Base-by-base conservation (phyloP, 2,329 filamentous ascomycete species). In the Exophiala spinifera region DNA sequence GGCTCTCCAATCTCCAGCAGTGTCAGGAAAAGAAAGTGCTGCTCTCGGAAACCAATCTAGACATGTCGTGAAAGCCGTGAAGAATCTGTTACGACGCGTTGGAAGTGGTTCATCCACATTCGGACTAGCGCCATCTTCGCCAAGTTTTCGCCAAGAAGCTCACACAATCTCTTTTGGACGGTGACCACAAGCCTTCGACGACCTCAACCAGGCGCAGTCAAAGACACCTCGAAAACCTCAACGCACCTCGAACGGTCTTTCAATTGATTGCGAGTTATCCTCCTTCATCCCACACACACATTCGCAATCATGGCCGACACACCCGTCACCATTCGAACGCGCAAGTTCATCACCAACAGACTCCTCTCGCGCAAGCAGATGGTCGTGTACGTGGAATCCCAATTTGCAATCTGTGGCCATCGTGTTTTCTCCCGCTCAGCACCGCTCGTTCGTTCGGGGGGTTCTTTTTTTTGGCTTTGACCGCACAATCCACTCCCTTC, bases 321-420 rank as follows among this genome's bases (percentile, higher is more conserved):
- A 69, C 72, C 86, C 74, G 86, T 91, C 75, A 91, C 87, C 72
- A 80, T 91, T 81, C 86, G 94, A 83, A 99, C 94, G 80, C 92
- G 94, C 89, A 97, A 97, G 85, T 99, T 99, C 89, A 95, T 97
- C 82, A 90, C 91, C 83, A 99, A 99, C 87, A 89, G 94, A 78
- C 90, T 99, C 74, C 87, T 99, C 76, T 90, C 88, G 77, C 89
- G 92, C 78, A 96, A 95, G 86, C 92, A 97, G 87, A 96, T 97
- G 90, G 92, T 96, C 80, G 89, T 96, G 92, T 96, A 90, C 85
- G 88, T 10, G 20, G 13, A 47, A 14, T 3, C 23, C 23, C 23
- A 25, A 25, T 25, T n/a, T 25, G 23, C 23, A 25, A 3, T 25
- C n/a, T n/a, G n/a, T n/a, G n/a, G n/a, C n/a, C n/a, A n/a, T 31